Percentiles rank a stretch among this genome's conserved stretches.
phyloP scores from a whole-genome alignment of 768 basidiomycete species.

The Xerocomus brunneocitrinus region DNA sequence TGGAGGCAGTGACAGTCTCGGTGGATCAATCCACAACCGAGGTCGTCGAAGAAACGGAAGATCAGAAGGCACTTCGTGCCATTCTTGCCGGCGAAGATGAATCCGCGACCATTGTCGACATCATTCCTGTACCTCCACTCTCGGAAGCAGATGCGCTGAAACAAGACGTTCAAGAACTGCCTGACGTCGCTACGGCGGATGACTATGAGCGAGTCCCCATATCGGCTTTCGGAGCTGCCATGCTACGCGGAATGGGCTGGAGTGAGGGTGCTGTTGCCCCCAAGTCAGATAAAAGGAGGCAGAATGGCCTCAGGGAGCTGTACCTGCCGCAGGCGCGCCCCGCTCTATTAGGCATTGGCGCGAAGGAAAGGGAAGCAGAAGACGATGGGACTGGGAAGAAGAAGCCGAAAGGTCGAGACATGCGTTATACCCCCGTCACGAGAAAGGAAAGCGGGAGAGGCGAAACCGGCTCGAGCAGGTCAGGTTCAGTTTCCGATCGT shows the following conservation, averaged over 20 bases:
- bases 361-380: conserved; percentile 75
- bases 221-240: conserved; percentile 87
- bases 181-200: conserved; percentile 67
- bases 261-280: conserved; percentile 74
- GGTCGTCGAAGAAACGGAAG: conserved; percentile 59
- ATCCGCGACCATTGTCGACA: conserved; percentile 44
- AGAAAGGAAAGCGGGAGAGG: conserved; percentile 54
- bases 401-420: conserved; percentile 49
- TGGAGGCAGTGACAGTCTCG: background rate
- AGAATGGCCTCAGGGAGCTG: conserved; percentile 62
- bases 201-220: conserved; percentile 92
- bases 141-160: conserved; percentile 82
- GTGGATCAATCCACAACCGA: conserved; percentile 16
- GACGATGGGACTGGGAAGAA: conserved; percentile 65
- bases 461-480: conserved; percentile 29
- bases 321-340: conserved; percentile 82
- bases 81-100: conserved; percentile 54
- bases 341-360: conserved; percentile 87
- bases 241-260: conserved; percentile 97
- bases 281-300: conserved; percentile 45
- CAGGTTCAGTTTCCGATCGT: conserved; percentile 36
- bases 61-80: conserved; percentile 76
- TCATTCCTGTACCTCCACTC: conserved; percentile 55
- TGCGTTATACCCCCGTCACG: conserved; percentile 79
- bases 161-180: conserved; percentile 78